Evolutionary conservation across 129 eudicot species (phyloP), one percentile per base, ranked within the genome.

Genomic region (Helianthus annuus): DNA sequence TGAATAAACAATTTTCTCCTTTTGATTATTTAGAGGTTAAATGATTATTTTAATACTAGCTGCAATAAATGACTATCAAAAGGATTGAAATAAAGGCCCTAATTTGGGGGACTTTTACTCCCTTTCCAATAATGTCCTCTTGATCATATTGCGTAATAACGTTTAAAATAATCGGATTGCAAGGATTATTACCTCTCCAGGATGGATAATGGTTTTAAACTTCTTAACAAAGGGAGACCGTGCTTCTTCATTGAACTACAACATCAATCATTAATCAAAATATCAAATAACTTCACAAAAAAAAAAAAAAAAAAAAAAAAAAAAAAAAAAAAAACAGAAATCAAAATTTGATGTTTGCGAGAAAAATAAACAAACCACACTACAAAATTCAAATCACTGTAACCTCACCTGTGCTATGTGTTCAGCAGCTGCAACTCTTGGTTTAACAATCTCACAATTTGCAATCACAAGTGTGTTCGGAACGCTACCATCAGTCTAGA

Each of bases 361-460:
- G 53, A 24, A 3, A 14, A 24, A 10, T 22, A 0, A 76, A 19
- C 7, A 44, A 62, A 40, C 42, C n/a, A 12, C 53, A 16, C 39
- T 42, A 14, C 6, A 68, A 34, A 34, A 17, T 59, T 40, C 40
- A 49, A 24, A 9, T 19, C 59, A 49, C 13, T 57, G 8, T 14
- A 27, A 36, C 14, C 17, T 74, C 74, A 94, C 98, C 96, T 90
- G 97, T 56, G 97, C 82, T 72, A 94, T 88, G 82, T 94, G 98
- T 74, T 90, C 96, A 55, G 97, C 96, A 11, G 98, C 97, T 48
- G 97, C 98, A 76, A 94, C 97, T 79, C 98, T 84, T 48, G 91
- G 85, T 84, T 94, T 90, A 64, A 94, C 98, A 83, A 90, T 83
- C 75, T 94, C 96, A 83, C 95, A 91, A 48, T 90, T 94, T 56